Evolutionary conservation across 2,329 filamentous ascomycete genomes (phyloP), one percentile per base, ranked within the genome.

Genomic region (Didymellaceae sp.): DNA sequence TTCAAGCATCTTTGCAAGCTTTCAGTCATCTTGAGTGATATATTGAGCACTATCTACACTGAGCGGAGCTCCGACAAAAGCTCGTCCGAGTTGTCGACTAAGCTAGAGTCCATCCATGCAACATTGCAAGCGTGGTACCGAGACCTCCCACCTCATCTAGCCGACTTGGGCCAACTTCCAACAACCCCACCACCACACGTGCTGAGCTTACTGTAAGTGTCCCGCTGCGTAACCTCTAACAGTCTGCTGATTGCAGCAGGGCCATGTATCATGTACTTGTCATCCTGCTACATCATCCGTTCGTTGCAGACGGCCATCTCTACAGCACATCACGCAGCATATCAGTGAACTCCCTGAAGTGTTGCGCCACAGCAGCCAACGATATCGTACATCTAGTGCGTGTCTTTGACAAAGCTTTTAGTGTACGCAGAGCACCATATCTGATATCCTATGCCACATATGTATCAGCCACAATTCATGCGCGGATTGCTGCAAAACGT

Each of bases 401-500:
- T 16, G 67, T 71, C 5, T 82, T 82, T 34, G 71, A 80, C 18
- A 63, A 66, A 22, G 67, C 74, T 0, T 82, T 80, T 31, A 77
- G 75, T 1, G 71, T 81, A 1, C 66, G 71, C 9, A 66, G 74
- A 9, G 78, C 81, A 0, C 81, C 81, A 0, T 83, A 83, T 45
- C 65, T 83, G 1, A 75, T 83, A 14, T 80, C 78, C 0, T 84
- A 84, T 59, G 79, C 82, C 0, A 82, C 79, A 0, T 84, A 83
- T 49, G 79, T 82, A 1, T 75, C 76, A 4, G 80, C 79, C 0
- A 83, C 80, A 0, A 82, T 83, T 14, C 76, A 80, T 41, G 77
- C 76, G 0, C 78, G 80, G 3, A 79, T 80, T 0, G 78, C 80
- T 3, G 77, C 77, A 33, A 71, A 76, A 7, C 70, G 72, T 6